phyloP scores from a whole-genome alignment of 2,329 filamentous ascomycete species.

The Cercospora sp. region DNA sequence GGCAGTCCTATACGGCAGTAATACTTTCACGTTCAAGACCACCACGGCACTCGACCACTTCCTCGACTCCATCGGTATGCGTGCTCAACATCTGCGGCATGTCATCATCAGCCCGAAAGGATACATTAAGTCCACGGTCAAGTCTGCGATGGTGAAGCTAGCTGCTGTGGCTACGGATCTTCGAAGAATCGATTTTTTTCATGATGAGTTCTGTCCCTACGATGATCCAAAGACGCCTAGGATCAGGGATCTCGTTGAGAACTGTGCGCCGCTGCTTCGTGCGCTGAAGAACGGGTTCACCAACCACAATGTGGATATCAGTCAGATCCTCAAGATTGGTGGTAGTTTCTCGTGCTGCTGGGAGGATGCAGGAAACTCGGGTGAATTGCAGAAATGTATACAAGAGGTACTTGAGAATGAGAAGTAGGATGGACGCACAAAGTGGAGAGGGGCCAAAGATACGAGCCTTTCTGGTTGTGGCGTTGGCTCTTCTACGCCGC shows the following conservation, averaged over 20 bases:
- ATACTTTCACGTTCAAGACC: background rate
- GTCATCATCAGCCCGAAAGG: background rate
- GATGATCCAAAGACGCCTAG: background rate
- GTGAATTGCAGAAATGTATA: background rate
- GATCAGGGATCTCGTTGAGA: background rate
- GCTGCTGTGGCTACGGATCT: background rate
- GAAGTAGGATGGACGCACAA: background rate
- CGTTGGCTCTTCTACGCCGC: background rate
- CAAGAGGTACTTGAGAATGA: background rate
- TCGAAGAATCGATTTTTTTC: background rate
- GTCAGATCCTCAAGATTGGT: background rate
- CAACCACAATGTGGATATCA: background rate
- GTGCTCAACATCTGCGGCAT: background rate
- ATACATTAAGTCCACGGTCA: background rate
- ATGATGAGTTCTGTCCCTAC: background rate
- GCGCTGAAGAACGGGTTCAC: background rate
- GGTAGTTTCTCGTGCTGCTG: background rate
- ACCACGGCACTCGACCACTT: background rate
- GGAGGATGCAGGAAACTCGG: background rate
- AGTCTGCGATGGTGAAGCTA: background rate
- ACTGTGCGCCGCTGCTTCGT: background rate
- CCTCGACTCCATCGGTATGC: background rate
- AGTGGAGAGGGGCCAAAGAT: background rate
- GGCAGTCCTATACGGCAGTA: background rate
- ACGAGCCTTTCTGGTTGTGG: background rate